Percentiles rank a stretch among this genome's conserved stretches.
Conservation (phyloP, 2,329 filamentous ascomycete species). For the Rhynchosporium agropyri region DNA sequence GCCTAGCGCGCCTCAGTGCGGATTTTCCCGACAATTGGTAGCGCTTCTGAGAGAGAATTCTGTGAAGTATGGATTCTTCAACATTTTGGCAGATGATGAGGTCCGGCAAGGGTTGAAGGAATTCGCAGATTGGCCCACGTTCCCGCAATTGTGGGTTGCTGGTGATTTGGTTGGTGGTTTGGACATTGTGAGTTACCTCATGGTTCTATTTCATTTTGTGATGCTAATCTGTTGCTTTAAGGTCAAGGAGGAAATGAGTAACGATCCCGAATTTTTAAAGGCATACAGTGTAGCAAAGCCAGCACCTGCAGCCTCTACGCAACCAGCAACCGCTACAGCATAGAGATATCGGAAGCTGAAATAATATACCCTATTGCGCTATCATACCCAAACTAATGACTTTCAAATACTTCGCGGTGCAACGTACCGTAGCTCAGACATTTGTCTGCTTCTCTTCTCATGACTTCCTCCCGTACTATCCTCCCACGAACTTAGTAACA, state of each 20-base stretch:
- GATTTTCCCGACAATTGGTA: slow-evolving; percentile 89
- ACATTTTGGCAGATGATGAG: slow-evolving; percentile 96
- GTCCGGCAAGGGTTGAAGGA: slow-evolving; percentile 95
- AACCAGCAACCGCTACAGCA: slow-evolving; percentile 15
- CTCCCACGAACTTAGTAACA: no score
- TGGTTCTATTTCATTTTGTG: neutral
- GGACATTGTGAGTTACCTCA: slow-evolving; percentile 75
- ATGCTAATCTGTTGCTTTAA: slow-evolving; percentile 44
- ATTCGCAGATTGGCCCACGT: slow-evolving; percentile 98
- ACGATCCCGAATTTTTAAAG: slow-evolving; percentile 79
- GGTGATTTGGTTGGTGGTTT: slow-evolving; percentile 91
- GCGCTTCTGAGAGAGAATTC: slow-evolving; percentile 82
- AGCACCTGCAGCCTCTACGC: slow-evolving; percentile 12
- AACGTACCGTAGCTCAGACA: no score
- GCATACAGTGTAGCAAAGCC: slow-evolving; percentile 60
- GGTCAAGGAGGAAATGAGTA: slow-evolving; percentile 92
- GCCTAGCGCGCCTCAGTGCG: slow-evolving; percentile 82
- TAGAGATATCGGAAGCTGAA: slow-evolving; percentile 2
- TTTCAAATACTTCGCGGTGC: no score
- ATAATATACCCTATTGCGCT: slow-evolving; percentile 23
- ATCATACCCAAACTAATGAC: neutral
- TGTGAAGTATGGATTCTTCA: slow-evolving; percentile 98
- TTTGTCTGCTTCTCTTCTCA: no score
- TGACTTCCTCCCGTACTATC: no score
- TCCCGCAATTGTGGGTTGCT: slow-evolving; percentile 89